Evolutionary conservation across 495 filamentous ascomycete genomes (phyloP).

Genomic region (Evansstolkia leycettana): DNA sequence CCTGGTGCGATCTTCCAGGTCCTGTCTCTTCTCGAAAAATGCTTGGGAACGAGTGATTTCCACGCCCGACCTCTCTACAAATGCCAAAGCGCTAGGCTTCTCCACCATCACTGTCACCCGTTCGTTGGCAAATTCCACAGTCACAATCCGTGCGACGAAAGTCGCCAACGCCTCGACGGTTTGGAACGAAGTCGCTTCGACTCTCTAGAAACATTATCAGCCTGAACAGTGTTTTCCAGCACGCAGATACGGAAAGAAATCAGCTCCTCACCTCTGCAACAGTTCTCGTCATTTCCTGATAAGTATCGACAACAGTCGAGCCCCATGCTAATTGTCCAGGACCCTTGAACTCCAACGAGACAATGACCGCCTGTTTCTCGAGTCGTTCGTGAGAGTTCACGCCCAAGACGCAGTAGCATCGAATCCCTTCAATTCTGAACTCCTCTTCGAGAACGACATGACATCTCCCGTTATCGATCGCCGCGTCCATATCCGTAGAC

Average conservation of each 20-base stretch:
- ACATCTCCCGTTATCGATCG: conserved; percentile 10
- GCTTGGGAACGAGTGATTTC: conserved; percentile 39
- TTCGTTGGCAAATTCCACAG: conserved; percentile 37
- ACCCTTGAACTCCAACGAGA: conserved; percentile 36
- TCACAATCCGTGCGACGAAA: conserved; percentile 37
- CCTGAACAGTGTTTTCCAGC: not conserved
- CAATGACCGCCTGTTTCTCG: conserved; percentile 43
- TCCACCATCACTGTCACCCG: conserved; percentile 41
- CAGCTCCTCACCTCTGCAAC: conserved; percentile 29
- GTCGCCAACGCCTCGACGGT: conserved; percentile 46
- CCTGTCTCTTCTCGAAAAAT: conserved; percentile 31
- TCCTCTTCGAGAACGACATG: conserved; percentile 31
- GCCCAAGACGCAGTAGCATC: conserved; percentile 39
- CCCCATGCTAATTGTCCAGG: conserved; percentile 28
- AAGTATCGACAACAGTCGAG: conserved; percentile 28
- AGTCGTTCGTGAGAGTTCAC: conserved; percentile 46
- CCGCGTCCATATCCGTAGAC: conserved; percentile 4
- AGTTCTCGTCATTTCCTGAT: conserved; percentile 29
- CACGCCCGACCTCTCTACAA: conserved; percentile 42
- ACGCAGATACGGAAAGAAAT: conserved; percentile 1
- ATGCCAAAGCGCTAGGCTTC: conserved; percentile 46
- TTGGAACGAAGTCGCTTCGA: conserved; percentile 41
- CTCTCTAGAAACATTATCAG: conserved; percentile 20
- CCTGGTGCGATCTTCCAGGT: conserved; percentile 2
- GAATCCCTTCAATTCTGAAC: conserved; percentile 30